Percentiles rank a stretch among this genome's conserved stretches.
These are phyloP conservation scores for Salvia splendens DNA, from an alignment of 257 asterid genomes.

Conservation along the genomic window DNA sequence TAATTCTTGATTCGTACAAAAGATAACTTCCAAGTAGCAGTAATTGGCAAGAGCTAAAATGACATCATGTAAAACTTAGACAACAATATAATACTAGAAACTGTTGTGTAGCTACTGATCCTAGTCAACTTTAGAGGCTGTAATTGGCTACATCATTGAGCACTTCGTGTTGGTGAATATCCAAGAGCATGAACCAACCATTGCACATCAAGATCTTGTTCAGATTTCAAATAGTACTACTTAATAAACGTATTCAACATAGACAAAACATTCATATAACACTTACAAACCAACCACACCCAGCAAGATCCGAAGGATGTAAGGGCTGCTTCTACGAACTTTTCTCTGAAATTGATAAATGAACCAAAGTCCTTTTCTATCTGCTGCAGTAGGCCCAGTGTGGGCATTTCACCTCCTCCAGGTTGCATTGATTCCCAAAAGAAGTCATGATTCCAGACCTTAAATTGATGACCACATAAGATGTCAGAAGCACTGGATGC, in stretches of 20 bases:
- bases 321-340: slow-evolving; percentile 65
- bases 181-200: neutral
- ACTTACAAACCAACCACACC: slow-evolving; percentile 97
- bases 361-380: slow-evolving; percentile 92
- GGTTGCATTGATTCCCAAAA: slow-evolving; percentile 98
- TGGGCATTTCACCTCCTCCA: slow-evolving; percentile 82
- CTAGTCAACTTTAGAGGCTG: neutral
- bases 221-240: slow-evolving; percentile 17
- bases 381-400: slow-evolving; percentile 70
- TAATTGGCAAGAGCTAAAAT: neutral
- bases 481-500: slow-evolving; percentile 23
- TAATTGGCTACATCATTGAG: neutral
- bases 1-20: neutral
- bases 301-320: slow-evolving; percentile 87
- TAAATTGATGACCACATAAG: slow-evolving; percentile 26
- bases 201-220: slow-evolving; percentile 2
- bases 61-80: neutral
- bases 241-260: slow-evolving; percentile 4
- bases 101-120: neutral
- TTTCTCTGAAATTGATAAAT: slow-evolving; percentile 66
- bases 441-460: slow-evolving; percentile 98
- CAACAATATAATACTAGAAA: slow-evolving; percentile 3
- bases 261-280: slow-evolving; percentile 27
- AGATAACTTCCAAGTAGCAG: neutral
- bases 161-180: too few species aligned